Conservation (phyloP, 139 green algal genomes). For the Chara braunii region DNA sequence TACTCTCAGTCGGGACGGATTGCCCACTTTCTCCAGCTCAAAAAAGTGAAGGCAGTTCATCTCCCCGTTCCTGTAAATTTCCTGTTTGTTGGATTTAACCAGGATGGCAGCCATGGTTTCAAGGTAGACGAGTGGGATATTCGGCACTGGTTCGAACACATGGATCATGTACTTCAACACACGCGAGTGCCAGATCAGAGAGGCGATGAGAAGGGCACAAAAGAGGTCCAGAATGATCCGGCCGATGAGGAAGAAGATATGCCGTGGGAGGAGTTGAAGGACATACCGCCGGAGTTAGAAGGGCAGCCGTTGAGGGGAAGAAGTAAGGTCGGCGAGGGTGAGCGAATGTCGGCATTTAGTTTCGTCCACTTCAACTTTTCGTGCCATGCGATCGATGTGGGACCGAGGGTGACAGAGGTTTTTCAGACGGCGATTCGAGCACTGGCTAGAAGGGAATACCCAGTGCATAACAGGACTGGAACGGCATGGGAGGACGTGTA, state of each 20-base stretch:
- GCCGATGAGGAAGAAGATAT: background rate
- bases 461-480: too few relatives aligned
- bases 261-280: background rate
- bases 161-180: constrained; percentile 66
- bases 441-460: constrained; percentile 51
- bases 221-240: too few relatives aligned
- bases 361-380: too few relatives aligned
- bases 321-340: too few relatives aligned
- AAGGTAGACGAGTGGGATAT: too few relatives aligned
- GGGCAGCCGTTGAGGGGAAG: background rate
- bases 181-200: constrained; percentile 52
- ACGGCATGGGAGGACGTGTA: background rate
- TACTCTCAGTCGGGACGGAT: too few relatives aligned
- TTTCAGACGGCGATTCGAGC: constrained; percentile 48
- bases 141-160: constrained; percentile 56
- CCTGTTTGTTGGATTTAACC: constrained; percentile 60
- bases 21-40: too few relatives aligned
- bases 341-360: too few relatives aligned
- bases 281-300: background rate
- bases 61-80: constrained; percentile 60
- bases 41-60: constrained; percentile 50
- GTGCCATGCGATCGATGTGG: constrained; percentile 44
- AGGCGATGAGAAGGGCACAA: too few relatives aligned
- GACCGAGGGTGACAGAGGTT: constrained; percentile 14
- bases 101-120: constrained; percentile 40